phyloP scores from a whole-genome alignment of 306 rosid species.

The Sphenostylis stenocarpa region DNA sequence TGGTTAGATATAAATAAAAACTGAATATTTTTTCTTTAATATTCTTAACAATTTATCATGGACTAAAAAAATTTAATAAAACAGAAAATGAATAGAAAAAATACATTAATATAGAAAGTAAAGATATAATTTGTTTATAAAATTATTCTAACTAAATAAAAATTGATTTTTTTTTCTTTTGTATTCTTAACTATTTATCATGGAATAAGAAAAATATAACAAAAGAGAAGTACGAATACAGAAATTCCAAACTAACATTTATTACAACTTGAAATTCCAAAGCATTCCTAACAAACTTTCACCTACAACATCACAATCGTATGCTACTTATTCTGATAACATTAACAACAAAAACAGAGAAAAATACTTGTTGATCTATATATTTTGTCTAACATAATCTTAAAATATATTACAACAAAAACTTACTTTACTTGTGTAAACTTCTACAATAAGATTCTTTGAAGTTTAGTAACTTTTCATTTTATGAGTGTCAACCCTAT shows the following conservation, averaged over 20 bases:
- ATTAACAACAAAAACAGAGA: background rate
- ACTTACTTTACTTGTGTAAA: background rate
- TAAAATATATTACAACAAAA: background rate
- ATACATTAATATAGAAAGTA: too few species aligned
- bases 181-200: too few species aligned
- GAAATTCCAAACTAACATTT: background rate
- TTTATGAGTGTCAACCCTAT: slow-evolving; percentile 76
- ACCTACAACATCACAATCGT: background rate
- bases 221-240: too few species aligned
- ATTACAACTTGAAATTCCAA: background rate
- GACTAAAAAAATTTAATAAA: too few species aligned
- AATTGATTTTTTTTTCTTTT: too few species aligned
- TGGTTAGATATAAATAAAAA: too few species aligned
- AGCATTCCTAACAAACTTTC: background rate
- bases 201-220: too few species aligned
- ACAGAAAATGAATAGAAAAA: too few species aligned
- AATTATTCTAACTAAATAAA: too few species aligned
- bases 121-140: too few species aligned
- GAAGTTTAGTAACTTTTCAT: slow-evolving; percentile 29
- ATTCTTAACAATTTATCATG: too few species aligned
- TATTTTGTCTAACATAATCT: background rate
- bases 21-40: too few species aligned
- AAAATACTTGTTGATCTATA: background rate
- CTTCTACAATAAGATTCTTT: background rate
- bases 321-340: background rate